Conservation (phyloP, 2,329 filamentous ascomycete genomes). For the Ophiosphaerella herpotricha region DNA sequence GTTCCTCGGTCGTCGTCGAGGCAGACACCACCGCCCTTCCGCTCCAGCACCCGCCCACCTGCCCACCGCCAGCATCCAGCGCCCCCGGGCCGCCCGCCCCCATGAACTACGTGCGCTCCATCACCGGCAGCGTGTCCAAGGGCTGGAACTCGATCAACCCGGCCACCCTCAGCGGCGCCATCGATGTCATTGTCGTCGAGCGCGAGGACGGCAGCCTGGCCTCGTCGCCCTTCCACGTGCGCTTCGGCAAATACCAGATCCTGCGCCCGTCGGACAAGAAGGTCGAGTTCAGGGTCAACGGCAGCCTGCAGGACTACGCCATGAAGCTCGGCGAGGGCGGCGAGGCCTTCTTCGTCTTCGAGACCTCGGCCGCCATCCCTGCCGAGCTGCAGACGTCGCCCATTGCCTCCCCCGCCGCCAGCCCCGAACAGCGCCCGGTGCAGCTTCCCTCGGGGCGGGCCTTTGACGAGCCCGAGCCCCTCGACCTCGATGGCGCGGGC, state of each 20-base stretch:
- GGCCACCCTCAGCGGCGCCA: slow-evolving; percentile 93
- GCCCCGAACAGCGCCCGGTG: slow-evolving; percentile 67
- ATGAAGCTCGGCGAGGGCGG: slow-evolving; percentile 99
- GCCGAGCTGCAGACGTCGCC: slow-evolving; percentile 93
- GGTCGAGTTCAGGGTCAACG: slow-evolving; percentile 97
- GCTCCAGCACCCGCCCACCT: neutral
- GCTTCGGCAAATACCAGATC: slow-evolving; percentile 97
- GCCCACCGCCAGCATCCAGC: neutral
- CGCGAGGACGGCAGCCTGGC: slow-evolving; percentile 85
- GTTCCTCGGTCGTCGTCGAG: neutral
- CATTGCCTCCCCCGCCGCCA: slow-evolving; percentile 84
- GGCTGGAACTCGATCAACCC: slow-evolving; percentile 99
- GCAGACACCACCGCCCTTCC: neutral
- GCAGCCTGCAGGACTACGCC: slow-evolving; percentile 85
- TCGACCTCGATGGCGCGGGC: slow-evolving; percentile 64
- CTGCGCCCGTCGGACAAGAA: slow-evolving; percentile 97
- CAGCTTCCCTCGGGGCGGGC: slow-evolving; percentile 50
- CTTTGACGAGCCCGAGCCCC: slow-evolving; percentile 70
- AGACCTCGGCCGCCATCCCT: slow-evolving; percentile 91
- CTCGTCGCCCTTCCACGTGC: slow-evolving; percentile 97
- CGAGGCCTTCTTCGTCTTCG: slow-evolving; percentile 98
- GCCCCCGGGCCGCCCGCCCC: neutral
- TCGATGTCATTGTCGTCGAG: slow-evolving; percentile 98
- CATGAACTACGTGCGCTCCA: slow-evolving; percentile 98
- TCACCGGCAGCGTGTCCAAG: slow-evolving; percentile 94